Evolutionary conservation across 306 rosid species (phyloP), one percentile per base, ranked within the genome.

Genomic region (Rubus idaeus): DNA sequence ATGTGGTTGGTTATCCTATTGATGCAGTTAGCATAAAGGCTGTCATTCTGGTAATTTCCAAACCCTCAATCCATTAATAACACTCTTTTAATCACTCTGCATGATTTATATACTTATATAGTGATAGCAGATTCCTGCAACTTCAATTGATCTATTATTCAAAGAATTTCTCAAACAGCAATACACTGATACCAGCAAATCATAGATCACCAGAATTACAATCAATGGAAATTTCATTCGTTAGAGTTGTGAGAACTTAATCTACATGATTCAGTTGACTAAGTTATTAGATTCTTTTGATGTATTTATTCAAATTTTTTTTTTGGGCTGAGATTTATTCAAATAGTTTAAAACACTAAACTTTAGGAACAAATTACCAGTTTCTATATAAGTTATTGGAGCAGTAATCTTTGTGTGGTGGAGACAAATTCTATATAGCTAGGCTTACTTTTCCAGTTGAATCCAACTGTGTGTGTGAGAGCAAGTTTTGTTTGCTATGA

Each of bases 1-100:
- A 58, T 58, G 64, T 56, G 39, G 1, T 71, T 40, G 90, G 89
- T 0, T 84, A 84, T 44, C 76, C 90, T 0, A 49, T 89, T 64
- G 85, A 87, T 18, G 16, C 64, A 21, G 64, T 23, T 20, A 58
- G 64, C 64, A 58, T 58, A 23, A 58, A 58, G 64, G 64, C 95
- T 75, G 0, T 86, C 42, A 65, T 86, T 61, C 16, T 77, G 79
- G 90, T 89, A 84, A 74, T 68, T 13, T 23, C 10, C 21, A 12
- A 39, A 8, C 44, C 40, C 13, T 61, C 8, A 23, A 57, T 3
- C 39, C 16, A 51, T 58, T 11, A 26, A 5, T 21, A 58, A 58
- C 37, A 23, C 16, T 58, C 6, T 1, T 58, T 58, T 58, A 58
- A 58, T 10, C 64, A 10, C 13, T 58, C 37, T 0, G 9, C 37